Conservation (phyloP, 23 red algal genomes). For the Agarophyton chilense region DNA sequence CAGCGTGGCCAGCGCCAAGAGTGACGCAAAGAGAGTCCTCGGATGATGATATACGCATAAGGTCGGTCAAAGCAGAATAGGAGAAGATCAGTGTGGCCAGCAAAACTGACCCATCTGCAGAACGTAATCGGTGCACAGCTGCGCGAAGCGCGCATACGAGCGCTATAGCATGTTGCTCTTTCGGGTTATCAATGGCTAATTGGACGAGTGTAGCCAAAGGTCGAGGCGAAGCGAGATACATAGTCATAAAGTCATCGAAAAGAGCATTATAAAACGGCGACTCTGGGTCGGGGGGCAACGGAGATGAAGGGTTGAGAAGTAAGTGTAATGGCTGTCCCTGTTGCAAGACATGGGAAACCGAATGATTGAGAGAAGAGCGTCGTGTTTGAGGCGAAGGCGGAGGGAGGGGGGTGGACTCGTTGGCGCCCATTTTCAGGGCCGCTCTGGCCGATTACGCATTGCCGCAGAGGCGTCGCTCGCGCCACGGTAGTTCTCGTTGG, state of each 20-base stretch:
- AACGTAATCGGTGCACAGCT: constrained; percentile 22
- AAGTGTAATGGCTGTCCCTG: constrained; percentile 6
- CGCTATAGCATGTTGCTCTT: constrained; percentile 11
- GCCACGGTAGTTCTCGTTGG: background rate
- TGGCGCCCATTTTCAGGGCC: constrained; percentile 31
- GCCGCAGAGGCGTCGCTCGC: constrained; percentile 3
- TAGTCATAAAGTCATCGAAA: constrained; percentile 16
- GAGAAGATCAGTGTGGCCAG: constrained; percentile 9
- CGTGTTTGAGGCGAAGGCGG: background rate
- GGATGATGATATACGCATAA: background rate
- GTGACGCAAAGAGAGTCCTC: constrained; percentile 7
- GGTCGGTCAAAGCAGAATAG: background rate
- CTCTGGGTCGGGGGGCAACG: constrained; percentile 10
- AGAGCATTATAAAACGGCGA: constrained; percentile 11
- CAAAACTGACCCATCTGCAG: background rate
- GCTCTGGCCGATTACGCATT: constrained; percentile 2
- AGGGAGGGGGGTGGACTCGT: background rate
- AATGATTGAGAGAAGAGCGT: background rate
- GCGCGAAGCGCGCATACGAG: constrained; percentile 4
- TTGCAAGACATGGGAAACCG: constrained; percentile 7
- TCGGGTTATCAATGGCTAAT: background rate
- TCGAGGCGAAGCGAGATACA: background rate
- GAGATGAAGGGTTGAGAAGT: background rate
- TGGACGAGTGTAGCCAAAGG: background rate
- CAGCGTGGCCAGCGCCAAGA: constrained; percentile 18